Conservation (phyloP, 768 basidiomycete genomes). For the Boletus pseudopeckii region DNA sequence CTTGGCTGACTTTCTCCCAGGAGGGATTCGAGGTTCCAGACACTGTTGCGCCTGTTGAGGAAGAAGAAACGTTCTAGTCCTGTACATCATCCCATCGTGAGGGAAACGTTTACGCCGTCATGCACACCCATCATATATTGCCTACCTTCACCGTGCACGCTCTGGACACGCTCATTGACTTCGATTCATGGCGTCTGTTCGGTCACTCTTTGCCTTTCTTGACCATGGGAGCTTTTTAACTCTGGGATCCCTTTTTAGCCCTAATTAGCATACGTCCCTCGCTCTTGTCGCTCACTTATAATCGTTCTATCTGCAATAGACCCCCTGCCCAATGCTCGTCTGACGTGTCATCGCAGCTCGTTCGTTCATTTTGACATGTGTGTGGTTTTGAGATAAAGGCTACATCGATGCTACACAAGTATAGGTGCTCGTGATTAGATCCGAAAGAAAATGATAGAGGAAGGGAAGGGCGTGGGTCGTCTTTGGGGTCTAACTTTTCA, state of each 20-base stretch:
- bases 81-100: constrained; percentile 14
- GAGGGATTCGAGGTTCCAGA: constrained; percentile 94
- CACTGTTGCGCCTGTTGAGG: constrained; percentile 49
- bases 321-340: neutral
- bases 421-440: constrained; percentile 17
- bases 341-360: constrained; percentile 1
- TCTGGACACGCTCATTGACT: constrained; percentile 19
- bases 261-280: constrained; percentile 21
- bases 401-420: constrained; percentile 27
- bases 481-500: neutral
- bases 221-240: constrained; percentile 2
- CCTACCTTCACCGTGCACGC: constrained; percentile 1
- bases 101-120: constrained; percentile 8
- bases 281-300: constrained; percentile 21
- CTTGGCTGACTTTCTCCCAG: constrained; percentile 48
- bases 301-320: constrained; percentile 28
- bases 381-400: constrained; percentile 21
- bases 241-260: neutral
- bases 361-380: neutral
- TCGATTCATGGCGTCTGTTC: constrained; percentile 11
- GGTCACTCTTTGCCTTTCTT: constrained; percentile 9
- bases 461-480: neutral
- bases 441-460: constrained; percentile 3
- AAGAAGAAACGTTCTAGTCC: constrained; percentile 74
- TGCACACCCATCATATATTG: constrained; percentile 6